Conservation (phyloP, 2,329 filamentous ascomycete genomes). For the Thielaviopsis ethacetica region DNA sequence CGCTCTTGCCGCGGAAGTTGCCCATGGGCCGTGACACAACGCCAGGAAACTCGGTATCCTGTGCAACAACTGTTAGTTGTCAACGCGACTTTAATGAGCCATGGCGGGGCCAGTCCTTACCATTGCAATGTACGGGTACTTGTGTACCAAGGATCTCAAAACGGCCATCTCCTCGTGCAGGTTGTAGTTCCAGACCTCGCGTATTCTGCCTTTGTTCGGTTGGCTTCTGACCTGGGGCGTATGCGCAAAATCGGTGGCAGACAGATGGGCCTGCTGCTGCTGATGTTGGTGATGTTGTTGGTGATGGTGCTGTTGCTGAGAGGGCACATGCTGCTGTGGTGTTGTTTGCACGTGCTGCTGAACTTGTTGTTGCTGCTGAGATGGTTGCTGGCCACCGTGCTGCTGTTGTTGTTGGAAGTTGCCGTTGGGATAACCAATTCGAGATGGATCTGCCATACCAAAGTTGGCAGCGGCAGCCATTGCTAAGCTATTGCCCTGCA, state of each 20-base stretch:
- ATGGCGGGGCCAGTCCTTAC: conserved; percentile 34
- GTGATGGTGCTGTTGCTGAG: conserved; percentile 38
- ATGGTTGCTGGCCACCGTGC: conserved; percentile 15
- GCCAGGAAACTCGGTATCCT: conserved; percentile 98
- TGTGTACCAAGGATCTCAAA: conserved; percentile 67
- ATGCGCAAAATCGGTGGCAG: conserved; percentile 26
- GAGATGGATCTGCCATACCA: conserved; percentile 13
- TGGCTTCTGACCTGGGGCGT: conserved; percentile 30
- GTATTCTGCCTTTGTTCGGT: conserved; percentile 67
- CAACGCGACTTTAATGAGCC: not conserved
- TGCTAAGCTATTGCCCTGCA: conserved; percentile 39
- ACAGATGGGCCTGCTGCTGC: conserved; percentile 15
- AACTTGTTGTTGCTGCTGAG: conserved; percentile 26
- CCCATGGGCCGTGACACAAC: conserved; percentile 93
- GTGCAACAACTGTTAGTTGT: conserved; percentile 13
- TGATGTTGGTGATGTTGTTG: conserved; percentile 26
- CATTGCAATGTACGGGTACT: conserved; percentile 95
- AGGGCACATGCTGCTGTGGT: conserved; percentile 9
- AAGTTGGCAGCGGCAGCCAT: conserved; percentile 39
- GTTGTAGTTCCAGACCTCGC: conserved; percentile 92
- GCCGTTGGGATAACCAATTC: conserved; percentile 10
- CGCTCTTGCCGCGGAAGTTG: conserved; percentile 82
- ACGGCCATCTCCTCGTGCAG: conserved; percentile 79
- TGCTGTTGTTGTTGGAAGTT: conserved; percentile 33
- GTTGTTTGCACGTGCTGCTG: conserved; percentile 20